Evolutionary conservation across 176 grass and related monocot species (phyloP), one percentile per base, ranked within the genome.

Genomic region (Musa schizocarpa): DNA sequence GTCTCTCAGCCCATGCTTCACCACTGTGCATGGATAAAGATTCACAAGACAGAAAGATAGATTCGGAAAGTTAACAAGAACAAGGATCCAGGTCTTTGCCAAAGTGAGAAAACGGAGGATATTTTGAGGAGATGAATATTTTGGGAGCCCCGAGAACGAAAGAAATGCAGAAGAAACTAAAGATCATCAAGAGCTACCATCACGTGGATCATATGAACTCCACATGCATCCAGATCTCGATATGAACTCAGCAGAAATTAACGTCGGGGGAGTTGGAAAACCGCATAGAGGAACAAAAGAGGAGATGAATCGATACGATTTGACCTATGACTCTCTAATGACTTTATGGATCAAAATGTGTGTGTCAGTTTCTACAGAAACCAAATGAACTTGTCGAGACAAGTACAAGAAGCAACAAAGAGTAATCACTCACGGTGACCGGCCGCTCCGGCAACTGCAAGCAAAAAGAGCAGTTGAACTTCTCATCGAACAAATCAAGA

Each of bases 371-470:
- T 16, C 3, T 16, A 57, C 17, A 12, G 17, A 57, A 57, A 57
- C 13, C 13, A 12, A 57, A 57, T 57, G 55, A 57, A 57, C 55
- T 57, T 16, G 55, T 16, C 55, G 1, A 57, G 3, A 23, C 16
- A 64, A 64, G 22, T 2, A 64, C n/a, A 21, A 64, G 11, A 24
- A 53, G 0, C 8, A 6, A 49, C 1, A 53, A 25, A 29, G 17
- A 56, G 17, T 11, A 69, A 43, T 43, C 29, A 29, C 65, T 79
- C 24, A 79, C 65, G 19, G 77, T 79, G 17, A 79, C 65, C 20
- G 77, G 77, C 25, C 77, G 53, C 11, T 79, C 65, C 0, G 77
- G 77, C 65, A 79, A 69, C 52, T 59, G 52, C 77, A 79, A 70
- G 65, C 77, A 79, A 52, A 79, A 79, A 9, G 77, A 11, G 66